phyloP scores from a whole-genome alignment of 2,329 filamentous ascomycete species.

The Calonectria leucothoes region DNA sequence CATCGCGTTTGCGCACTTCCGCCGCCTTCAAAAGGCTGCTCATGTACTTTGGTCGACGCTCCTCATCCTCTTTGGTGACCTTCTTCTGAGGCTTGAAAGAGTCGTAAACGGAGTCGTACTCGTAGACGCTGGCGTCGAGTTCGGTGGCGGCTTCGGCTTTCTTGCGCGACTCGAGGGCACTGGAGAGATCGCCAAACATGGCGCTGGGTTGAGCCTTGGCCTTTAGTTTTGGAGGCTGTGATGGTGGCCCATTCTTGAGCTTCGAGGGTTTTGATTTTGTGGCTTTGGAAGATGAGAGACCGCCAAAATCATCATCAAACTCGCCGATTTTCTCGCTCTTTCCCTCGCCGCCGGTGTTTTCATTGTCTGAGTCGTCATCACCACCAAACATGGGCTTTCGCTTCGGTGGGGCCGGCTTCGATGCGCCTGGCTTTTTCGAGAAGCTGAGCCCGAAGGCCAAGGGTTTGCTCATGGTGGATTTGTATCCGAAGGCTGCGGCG shows the following conservation, averaged over 20 bases:
- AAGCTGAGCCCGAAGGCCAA: slow-evolving; percentile 69
- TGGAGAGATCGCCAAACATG: slow-evolving; percentile 75
- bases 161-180: slow-evolving; percentile 70
- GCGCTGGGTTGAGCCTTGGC: slow-evolving; percentile 54
- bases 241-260: slow-evolving; percentile 46
- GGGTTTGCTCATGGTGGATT: slow-evolving; percentile 58
- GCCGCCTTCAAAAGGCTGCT: slow-evolving; percentile 78
- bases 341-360: slow-evolving; percentile 48
- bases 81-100: slow-evolving; percentile 76
- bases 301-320: slow-evolving; percentile 63
- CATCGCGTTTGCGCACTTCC: slow-evolving; percentile 81
- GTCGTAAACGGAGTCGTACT: slow-evolving; percentile 87
- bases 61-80: slow-evolving; percentile 63
- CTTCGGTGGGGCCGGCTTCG: slow-evolving; percentile 62
- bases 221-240: slow-evolving; percentile 57
- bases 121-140: slow-evolving; percentile 81
- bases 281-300: slow-evolving; percentile 38
- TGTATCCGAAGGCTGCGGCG: not conserved
- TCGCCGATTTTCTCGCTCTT: slow-evolving; percentile 72
- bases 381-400: slow-evolving; percentile 70
- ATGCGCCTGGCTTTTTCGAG: slow-evolving; percentile 65
- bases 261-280: slow-evolving; percentile 46
- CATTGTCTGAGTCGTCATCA: slow-evolving; percentile 65
- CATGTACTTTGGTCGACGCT: slow-evolving; percentile 83
- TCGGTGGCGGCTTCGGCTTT: slow-evolving; percentile 73